Percentiles rank a stretch among this genome's conserved stretches.
Evolutionary conservation across 495 filamentous ascomycete genomes (phyloP).

Genomic region (Neurospora intermedia): DNA sequence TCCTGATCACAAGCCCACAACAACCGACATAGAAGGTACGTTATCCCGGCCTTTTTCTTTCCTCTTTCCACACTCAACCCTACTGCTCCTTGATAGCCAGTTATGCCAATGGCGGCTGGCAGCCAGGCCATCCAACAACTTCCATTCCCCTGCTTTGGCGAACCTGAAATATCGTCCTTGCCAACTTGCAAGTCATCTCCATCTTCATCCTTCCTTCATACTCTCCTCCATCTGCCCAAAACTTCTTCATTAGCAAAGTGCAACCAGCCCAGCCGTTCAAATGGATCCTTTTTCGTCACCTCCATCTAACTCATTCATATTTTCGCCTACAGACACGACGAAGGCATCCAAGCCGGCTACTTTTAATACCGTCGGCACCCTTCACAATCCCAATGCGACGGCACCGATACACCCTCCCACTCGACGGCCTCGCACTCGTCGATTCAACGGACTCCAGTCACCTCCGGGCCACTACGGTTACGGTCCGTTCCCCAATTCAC

Average conservation of each 20-base stretch:
- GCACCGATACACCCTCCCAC: conserved; percentile 32
- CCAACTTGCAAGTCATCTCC: background rate
- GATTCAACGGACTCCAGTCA: conserved; percentile 11
- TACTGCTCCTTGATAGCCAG: background rate
- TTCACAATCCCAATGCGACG: conserved; percentile 30
- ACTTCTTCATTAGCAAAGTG: background rate
- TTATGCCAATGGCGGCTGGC: background rate
- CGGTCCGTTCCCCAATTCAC: conserved; percentile 4
- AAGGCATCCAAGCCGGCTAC: conserved; percentile 12
- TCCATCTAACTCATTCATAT: background rate
- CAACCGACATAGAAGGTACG: background rate
- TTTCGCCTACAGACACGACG: conserved; percentile 1
- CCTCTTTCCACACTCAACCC: background rate
- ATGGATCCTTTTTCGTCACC: conserved; percentile 8
- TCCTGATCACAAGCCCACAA: background rate
- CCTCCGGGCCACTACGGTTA: conserved; percentile 7
- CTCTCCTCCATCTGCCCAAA: background rate
- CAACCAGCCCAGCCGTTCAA: background rate
- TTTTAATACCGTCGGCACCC: conserved; percentile 38
- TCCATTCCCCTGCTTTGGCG: background rate
- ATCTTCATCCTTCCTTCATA: background rate
- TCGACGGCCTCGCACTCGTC: conserved; percentile 30
- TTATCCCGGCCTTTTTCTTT: background rate
- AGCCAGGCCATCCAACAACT: background rate
- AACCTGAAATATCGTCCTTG: background rate